Evolutionary conservation across 345 rosid species (phyloP), one percentile per base, ranked within the genome.

Genomic region (Jatropha curcas): DNA sequence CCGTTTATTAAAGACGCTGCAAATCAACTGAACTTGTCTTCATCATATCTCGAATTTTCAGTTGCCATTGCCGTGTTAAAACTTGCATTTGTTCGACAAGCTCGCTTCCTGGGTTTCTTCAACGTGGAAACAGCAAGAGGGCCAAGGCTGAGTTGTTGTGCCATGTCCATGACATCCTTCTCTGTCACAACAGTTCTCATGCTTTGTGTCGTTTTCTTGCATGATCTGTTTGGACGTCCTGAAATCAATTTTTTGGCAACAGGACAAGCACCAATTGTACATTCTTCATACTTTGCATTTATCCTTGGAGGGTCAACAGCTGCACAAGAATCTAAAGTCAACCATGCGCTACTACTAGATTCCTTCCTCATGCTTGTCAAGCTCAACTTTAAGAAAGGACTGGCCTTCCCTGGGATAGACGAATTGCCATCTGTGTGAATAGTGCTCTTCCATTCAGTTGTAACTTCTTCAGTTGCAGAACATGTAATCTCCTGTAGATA

Each of bases 321-420:
- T 45, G 82, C 81, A 77, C 82, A 79, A 14, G 90, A 80, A 82
- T 90, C 91, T 77, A 92, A 85, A 80, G 90, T 94, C 81, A 92
- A 80, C 97, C 97, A 90, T 61, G 97, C 88, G 65, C 78, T 77
- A 79, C 80, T 74, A 43, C 81, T 64, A 53, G 73, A 65, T 64
- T 88, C 93, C 73, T 80, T 88, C 58, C 80, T 81, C 35, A 82
- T 75, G 63, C 65, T 63, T 4, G 74, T 75, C 68, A 71, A 71
- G 59, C 82, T 71, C 65, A 81, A 76, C 67, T 82, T 78, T 30
- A 78, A 80, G 14, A 66, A 78, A 67, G 82, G 73, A 56, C 59
- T 68, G 55, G 74, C 67, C 58, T 56, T 77, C 67, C 60, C 34
- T 8, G 73, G 78, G 53, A 39, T 56, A 30, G 72, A 65, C 65